Percentiles rank a stretch among this genome's conserved stretches.
Evolutionary conservation across 768 basidiomycete species (phyloP).

Genomic region (Kwoniella bestiolae): DNA sequence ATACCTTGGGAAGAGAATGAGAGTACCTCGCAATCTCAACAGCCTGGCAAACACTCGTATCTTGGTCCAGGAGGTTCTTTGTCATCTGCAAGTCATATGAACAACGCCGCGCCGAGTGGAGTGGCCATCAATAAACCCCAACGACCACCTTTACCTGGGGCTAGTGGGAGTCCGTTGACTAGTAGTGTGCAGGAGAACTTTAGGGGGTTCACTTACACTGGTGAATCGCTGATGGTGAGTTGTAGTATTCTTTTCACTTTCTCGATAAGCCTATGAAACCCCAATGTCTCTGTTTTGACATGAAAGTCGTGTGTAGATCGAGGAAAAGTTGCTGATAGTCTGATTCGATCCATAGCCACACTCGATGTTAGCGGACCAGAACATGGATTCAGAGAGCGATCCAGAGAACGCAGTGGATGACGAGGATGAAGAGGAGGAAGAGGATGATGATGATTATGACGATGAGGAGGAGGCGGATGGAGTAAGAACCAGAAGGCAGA

Average conservation of each 20-base stretch:
- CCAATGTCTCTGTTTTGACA: no score
- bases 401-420: slow-evolving; percentile 59
- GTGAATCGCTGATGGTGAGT: slow-evolving; percentile 58
- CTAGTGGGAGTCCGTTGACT: slow-evolving; percentile 72
- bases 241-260: background rate
- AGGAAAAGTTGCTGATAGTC: background rate
- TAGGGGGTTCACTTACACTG: slow-evolving; percentile 75
- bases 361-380: slow-evolving; percentile 49
- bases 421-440: slow-evolving; percentile 79
- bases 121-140: slow-evolving; percentile 50
- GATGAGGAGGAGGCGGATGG: slow-evolving; percentile 52
- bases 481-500: slow-evolving; percentile 49
- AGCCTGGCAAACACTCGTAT: slow-evolving; percentile 48
- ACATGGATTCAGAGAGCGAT: slow-evolving; percentile 59
- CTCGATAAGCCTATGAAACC: no score
- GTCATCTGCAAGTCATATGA: slow-evolving; percentile 27
- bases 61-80: slow-evolving; percentile 54
- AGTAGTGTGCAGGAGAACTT: slow-evolving; percentile 96
- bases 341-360: slow-evolving; percentile 30
- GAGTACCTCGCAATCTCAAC: slow-evolving; percentile 1
- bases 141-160: slow-evolving; percentile 34
- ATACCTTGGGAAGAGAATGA: slow-evolving; percentile 63
- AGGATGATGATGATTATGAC: slow-evolving; percentile 61
- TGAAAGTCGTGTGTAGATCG: no score
- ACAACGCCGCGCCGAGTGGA: slow-evolving; percentile 21